Conservation (phyloP, 352 stramenopile genomes). For the Globisporangium rhizosaccharum region DNA sequence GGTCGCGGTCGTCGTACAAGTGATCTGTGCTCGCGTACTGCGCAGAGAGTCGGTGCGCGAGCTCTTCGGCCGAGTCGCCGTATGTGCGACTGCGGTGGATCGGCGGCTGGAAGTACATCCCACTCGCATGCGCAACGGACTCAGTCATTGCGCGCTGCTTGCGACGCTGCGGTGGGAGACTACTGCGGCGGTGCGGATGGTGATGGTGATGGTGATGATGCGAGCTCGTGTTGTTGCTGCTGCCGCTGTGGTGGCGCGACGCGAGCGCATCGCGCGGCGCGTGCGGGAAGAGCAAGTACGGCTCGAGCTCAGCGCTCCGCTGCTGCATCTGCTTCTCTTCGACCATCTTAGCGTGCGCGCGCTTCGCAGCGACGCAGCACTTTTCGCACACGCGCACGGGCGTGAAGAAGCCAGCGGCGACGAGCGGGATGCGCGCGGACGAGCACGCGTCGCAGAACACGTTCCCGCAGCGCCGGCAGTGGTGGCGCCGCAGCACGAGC, state of each 20-base stretch:
- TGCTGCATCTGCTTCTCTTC: slow-evolving; percentile 35
- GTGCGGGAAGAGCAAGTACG: slow-evolving; percentile 7
- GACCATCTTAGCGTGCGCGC: slow-evolving; percentile 63
- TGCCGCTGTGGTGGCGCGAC: neutral
- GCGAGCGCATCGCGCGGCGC: slow-evolving; percentile 3
- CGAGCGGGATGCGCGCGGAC: slow-evolving; percentile 69
- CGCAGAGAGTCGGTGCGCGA: slow-evolving; percentile 10
- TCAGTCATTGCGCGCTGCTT: slow-evolving; percentile 16
- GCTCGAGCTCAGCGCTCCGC: slow-evolving; percentile 10
- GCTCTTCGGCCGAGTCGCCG: slow-evolving; percentile 2
- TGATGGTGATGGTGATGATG: slow-evolving; percentile 2
- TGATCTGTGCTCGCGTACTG: slow-evolving; percentile 20
- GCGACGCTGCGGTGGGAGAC: slow-evolving; percentile 6
- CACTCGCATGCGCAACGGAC: slow-evolving; percentile 13
- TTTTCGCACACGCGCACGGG: slow-evolving; percentile 80
- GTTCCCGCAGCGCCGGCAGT: slow-evolving; percentile 85
- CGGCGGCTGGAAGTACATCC: slow-evolving; percentile 22
- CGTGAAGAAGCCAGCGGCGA: slow-evolving; percentile 55
- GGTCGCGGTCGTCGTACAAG: slow-evolving; percentile 16
- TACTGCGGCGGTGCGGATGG: slow-evolving; percentile 1
- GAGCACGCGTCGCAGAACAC: slow-evolving; percentile 89
- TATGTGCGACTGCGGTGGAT: slow-evolving; percentile 6
- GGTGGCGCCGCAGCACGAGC: slow-evolving; percentile 75
- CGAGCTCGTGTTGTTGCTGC: neutral
- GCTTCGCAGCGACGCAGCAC: slow-evolving; percentile 65